phyloP scores from a whole-genome alignment of 306 rosid genomes.

The Pterocarpus santalinus region DNA sequence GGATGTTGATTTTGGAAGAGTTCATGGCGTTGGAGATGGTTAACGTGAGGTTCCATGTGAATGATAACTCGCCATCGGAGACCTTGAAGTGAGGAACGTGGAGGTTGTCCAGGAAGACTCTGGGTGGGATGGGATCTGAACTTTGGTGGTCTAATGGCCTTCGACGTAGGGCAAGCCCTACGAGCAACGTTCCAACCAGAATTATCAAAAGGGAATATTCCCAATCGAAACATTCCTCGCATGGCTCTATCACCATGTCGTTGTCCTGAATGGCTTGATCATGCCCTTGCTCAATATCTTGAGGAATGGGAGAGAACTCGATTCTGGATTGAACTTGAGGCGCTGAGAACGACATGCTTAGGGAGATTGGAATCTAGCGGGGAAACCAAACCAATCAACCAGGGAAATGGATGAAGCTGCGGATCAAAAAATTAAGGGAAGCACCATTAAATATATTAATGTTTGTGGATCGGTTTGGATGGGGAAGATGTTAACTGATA shows the following conservation, averaged over 20 bases:
- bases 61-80: conserved; percentile 40
- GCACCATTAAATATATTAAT: conserved; percentile 11
- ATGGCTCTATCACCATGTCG: background rate
- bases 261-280: background rate
- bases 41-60: conserved; percentile 27
- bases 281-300: conserved; percentile 17
- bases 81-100: conserved; percentile 36
- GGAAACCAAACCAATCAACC: background rate
- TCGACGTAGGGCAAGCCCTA: conserved; percentile 1
- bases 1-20: conserved; percentile 32
- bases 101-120: conserved; percentile 40
- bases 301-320: conserved; percentile 36
- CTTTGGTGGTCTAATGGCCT: background rate
- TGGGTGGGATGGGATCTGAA: conserved; percentile 22
- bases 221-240: conserved; percentile 40
- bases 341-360: conserved; percentile 37
- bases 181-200: conserved; percentile 27
- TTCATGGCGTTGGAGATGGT: conserved; percentile 42
- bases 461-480: background rate
- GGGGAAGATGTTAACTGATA: background rate
- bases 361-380: no score
- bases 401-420: background rate
- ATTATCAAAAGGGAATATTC: background rate
- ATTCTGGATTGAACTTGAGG: conserved; percentile 36
- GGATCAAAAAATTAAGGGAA: background rate